Base-by-base conservation (phyloP, 495 filamentous ascomycete species). In the Gamarada debralockiae region DNA sequence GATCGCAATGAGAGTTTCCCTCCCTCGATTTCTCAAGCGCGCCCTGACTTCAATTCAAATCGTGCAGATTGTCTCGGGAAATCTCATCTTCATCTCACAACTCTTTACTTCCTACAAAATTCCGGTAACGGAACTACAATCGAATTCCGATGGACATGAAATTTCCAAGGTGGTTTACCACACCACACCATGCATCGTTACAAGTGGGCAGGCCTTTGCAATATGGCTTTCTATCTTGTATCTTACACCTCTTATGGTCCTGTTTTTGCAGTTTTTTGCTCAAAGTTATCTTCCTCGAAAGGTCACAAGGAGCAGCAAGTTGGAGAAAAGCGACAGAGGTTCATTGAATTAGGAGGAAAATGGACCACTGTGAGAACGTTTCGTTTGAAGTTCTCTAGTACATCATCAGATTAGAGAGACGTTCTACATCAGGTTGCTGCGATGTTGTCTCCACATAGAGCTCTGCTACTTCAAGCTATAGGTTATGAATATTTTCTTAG, bases 211-310 rank as follows among this genome's bases (percentile, higher is more conserved):
- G 58, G 85, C 83, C 13, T 96, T 95, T 55, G 92, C 90, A 42
- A 85, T 96, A 67, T 86, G 86, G 75, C 77, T 96, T 48, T 96
- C 96, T 64, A 77, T 92, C 17, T 69, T 89, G 22, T 97, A 97
- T 68, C 83, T 97, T 0, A 72, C 84, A 13, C 92, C 92, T 2
- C 72, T 97, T 17, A 92, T 90, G 46, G 80, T 77, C 52, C 80
- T 96, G 13, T 97, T 97, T 68, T 77, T 81, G 39, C 83, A 81
- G 27, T 97, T 95, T 78, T 97, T 96, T 73, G 69, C 90, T 46
- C 77, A 82, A 27, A 90, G 86, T 31, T 96, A 96, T 14, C n/a
- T n/a, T n/a, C n/a, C n/a, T n/a, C n/a, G n/a, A n/a, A n/a, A n/a
- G n/a, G n/a, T n/a, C n/a, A n/a, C n/a, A n/a, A n/a, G n/a, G n/a